A percentile compares a stretch with the other conserved stretches of the same genome.
phyloP scores from a whole-genome alignment of 352 stramenopile genomes.

The Pythium graminicola region DNA sequence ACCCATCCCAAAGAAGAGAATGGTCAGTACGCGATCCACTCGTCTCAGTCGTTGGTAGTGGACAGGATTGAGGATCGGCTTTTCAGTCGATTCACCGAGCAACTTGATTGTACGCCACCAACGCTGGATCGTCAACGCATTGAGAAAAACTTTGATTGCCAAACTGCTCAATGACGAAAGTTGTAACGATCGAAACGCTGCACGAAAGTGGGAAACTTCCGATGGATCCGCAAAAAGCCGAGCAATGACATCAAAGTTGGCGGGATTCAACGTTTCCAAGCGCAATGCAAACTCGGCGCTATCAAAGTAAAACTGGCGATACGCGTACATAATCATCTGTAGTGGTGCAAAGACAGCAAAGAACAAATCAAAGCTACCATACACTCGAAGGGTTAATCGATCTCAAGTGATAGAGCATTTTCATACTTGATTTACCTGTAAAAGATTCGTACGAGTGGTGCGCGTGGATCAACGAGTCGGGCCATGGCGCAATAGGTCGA shows the following conservation, averaged over 20 bases:
- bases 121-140: slow-evolving; percentile 36
- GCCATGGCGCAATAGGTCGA: slow-evolving; percentile 32
- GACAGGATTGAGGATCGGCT: not conserved
- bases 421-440: too few species aligned
- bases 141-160: slow-evolving; percentile 30
- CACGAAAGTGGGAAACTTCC: slow-evolving; percentile 34
- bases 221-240: slow-evolving; percentile 39
- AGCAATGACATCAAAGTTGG: slow-evolving; percentile 32
- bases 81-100: not conserved
- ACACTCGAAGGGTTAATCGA: too few species aligned
- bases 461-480: slow-evolving; percentile 2
- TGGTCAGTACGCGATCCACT: not conserved
- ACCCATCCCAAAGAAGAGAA: slow-evolving; percentile 8
- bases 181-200: slow-evolving; percentile 40
- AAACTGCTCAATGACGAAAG: slow-evolving; percentile 23
- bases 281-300: slow-evolving; percentile 28
- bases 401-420: too few species aligned
- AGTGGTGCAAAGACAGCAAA: not conserved
- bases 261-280: slow-evolving; percentile 22
- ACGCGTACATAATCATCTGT: not conserved
- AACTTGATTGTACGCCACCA: slow-evolving; percentile 33
- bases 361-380: not conserved
- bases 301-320: not conserved
- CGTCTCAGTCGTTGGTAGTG: not conserved
- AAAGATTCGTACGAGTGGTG: slow-evolving; percentile 7